phyloP scores from a whole-genome alignment of 441 rosid genomes.

The Lepidium campestre region DNA sequence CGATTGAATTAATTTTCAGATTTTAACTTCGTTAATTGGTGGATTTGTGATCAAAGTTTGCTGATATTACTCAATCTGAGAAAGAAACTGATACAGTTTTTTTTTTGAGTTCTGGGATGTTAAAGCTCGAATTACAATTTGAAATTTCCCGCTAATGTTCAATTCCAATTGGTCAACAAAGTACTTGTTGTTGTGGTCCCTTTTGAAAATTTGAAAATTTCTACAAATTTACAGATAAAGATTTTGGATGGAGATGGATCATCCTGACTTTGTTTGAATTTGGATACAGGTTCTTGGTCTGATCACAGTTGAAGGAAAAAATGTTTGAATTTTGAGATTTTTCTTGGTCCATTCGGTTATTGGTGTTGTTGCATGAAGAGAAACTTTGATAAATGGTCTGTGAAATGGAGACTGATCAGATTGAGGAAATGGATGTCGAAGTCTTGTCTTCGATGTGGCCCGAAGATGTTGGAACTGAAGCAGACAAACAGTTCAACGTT shows the following conservation, averaged over 20 bases:
- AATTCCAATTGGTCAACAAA: neutral
- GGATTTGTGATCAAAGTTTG: neutral
- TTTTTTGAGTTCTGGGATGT: too few species aligned
- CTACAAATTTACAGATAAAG: neutral
- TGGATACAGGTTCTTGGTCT: conserved; percentile 13
- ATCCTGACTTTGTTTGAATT: neutral
- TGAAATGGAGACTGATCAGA: conserved; percentile 57
- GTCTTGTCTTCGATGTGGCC: conserved; percentile 96
- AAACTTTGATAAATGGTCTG: conserved; percentile 34
- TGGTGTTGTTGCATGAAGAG: conserved; percentile 14
- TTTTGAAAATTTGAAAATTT: neutral
- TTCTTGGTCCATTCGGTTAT: neutral
- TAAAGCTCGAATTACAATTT: neutral
- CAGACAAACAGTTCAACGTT: conserved; percentile 79
- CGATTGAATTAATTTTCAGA: neutral
- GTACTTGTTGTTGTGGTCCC: neutral
- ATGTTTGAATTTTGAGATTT: neutral
- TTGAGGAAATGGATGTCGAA: conserved; percentile 85
- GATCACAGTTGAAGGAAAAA: conserved; percentile 11
- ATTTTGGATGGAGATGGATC: conserved; percentile 1
- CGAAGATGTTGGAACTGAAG: conserved; percentile 68
- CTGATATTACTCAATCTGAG: neutral
- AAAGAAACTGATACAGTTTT: neutral
- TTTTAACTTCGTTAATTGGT: neutral
- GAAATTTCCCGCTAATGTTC: conserved; percentile 18